Conservation (phyloP, 225 moss, liverwort and hornwort genomes). For the Thuidium tamariscinum region DNA sequence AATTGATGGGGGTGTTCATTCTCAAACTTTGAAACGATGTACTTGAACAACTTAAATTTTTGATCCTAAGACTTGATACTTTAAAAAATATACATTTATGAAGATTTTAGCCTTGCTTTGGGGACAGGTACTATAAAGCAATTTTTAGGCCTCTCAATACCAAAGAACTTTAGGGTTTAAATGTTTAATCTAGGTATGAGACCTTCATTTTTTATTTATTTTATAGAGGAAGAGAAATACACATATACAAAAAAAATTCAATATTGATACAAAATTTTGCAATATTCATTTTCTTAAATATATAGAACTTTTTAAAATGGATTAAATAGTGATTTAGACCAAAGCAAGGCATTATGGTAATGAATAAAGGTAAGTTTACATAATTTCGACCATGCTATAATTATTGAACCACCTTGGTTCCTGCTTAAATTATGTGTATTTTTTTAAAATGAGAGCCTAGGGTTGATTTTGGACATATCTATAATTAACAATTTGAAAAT, state of each 20-base stretch:
- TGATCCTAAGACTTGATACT: accelerated
- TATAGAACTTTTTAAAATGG: not conserved
- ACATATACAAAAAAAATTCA: no score
- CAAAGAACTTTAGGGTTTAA: not conserved
- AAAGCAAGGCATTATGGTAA: not conserved
- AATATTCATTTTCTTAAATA: not conserved
- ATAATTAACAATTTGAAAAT: no score
- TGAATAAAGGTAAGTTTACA: not conserved
- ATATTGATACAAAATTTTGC: accelerated
- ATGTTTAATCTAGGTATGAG: not conserved
- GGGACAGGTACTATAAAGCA: not conserved
- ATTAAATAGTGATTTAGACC: no score
- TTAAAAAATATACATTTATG: not conserved
- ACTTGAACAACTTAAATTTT: not conserved
- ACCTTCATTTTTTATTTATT: not conserved
- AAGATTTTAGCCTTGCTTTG: not conserved
- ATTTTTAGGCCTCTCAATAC: accelerated
- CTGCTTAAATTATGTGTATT: not conserved
- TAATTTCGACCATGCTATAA: not conserved
- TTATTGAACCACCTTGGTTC: not conserved
- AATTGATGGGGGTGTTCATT: not conserved
- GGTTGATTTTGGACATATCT: not conserved
- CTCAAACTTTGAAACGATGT: not conserved
- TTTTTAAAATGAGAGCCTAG: not conserved
- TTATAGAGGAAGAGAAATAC: no score